Base-by-base conservation (phyloP, 73 alveolate genomes). In the Paramecium sonneborni region DNA sequence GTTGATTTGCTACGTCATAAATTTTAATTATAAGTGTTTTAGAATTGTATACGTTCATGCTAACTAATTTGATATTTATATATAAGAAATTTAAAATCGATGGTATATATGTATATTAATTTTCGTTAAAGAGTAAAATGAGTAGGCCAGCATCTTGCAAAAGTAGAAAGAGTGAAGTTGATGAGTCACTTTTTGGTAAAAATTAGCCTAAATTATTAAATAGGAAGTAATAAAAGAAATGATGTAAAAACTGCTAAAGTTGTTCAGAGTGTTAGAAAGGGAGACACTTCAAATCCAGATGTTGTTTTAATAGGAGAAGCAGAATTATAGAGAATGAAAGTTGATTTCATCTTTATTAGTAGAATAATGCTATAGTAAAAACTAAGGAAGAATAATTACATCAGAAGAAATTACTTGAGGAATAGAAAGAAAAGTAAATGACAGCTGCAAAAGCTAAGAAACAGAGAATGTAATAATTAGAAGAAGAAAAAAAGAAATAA, bases 401-500 rank as follows among this genome's bases (percentile, higher is more conserved):
- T 30, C 46, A 88, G 48, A 88, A 88, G 93, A 88, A 88, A 69
- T 30, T 88, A 38, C 69, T 88, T 24, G 93, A 88, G 37, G 93
- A 88, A 23, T 23, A 88, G 62, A 88, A 88, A 43, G 93, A 88
- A 70, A 88, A 70, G 57, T 39, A 88, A 43, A 88, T 88, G 93
- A 88, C 93, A 26, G 93, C 86, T 30, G 85, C 93, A 0, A 88
- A 88, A 44, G 93, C 93, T 10, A 88, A 88, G 72, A 88, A 88
- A 82, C 41, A 88, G 26, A 88, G 74, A 70, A 88, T 88, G 93
- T 74, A 39, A 23, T 82, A 69, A 88, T 38, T 88, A 85, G 93
- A 88, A 32, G 93, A 88, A 69, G 93, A 88, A 44, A 88, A 88
- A 20, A 88, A 88, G 72, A 88, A 88, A 6, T 85, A 88, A 88